phyloP scores from a whole-genome alignment of 345 rosid species.

The Odontarrhena argentea region DNA sequence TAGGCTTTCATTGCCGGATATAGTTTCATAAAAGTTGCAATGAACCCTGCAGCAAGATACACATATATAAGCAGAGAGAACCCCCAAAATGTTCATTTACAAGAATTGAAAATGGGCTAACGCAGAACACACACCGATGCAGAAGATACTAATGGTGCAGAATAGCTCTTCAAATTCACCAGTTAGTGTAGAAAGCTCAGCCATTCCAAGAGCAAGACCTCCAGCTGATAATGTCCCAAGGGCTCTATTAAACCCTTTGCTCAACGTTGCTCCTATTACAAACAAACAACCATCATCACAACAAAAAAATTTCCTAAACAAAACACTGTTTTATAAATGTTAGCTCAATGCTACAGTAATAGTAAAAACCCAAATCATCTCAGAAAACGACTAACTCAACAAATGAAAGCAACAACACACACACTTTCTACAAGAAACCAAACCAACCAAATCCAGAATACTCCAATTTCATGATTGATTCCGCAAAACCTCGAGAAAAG shows the following conservation, averaged over 20 bases:
- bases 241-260: conserved; percentile 90
- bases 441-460: conserved; percentile 6
- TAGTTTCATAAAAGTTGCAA: conserved; percentile 68
- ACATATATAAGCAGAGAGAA: conserved; percentile 26
- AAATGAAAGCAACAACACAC: background rate
- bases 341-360: conserved; percentile 3
- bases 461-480: background rate
- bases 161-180: conserved; percentile 75
- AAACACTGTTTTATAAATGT: background rate
- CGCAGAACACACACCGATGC: conserved; percentile 49
- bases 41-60: conserved; percentile 59
- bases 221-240: conserved; percentile 95
- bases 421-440: background rate
- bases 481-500: background rate
- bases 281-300: conserved; percentile 9
- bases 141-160: conserved; percentile 73
- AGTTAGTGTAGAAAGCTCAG: conserved; percentile 64
- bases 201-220: conserved; percentile 86
- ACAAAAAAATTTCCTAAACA: background rate
- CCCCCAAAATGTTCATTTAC: background rate
- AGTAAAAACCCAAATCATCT: background rate
- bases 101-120: conserved; percentile 2
- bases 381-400: conserved; percentile 9
- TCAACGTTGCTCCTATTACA: conserved; percentile 79
- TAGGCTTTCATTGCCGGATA: conserved; percentile 89